Evolutionary conservation across 2,329 filamentous ascomycete genomes (phyloP), one percentile per base, ranked within the genome.

Genomic region (Colletotrichum australisinense): DNA sequence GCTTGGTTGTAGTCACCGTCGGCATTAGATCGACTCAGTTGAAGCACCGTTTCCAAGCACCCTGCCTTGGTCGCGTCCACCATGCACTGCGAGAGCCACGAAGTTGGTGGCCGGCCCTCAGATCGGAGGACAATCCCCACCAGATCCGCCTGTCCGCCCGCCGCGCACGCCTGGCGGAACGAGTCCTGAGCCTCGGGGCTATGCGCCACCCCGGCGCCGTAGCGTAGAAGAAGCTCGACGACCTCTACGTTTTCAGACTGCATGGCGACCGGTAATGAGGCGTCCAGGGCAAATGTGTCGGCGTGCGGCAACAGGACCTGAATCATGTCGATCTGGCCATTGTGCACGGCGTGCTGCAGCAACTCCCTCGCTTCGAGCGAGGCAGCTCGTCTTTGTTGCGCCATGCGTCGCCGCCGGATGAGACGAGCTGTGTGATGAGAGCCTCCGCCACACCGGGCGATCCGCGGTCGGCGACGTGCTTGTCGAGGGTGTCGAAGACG

Each of bases 391-490:
- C 65, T 86, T 88, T 69, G 84, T 66, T 85, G 82, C 56, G 79
- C 81, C 38, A 83, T 78, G 66, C 77, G 64, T 89, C 86, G 4
- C 88, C 86, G 16, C 89, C 89, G 1, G 83, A 85, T 1, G 82
- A 79, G 46, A 83, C 81, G 42, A 91, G 80, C 78, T 87, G 88
- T 4, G 79, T 81, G 35, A 91, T 85, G 28, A 91, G 82, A 0
- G 87, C 87, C 76, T 90, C 87, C n/a, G 88, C 89, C 5, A 91
- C 86, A 9, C 86, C 89, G 0, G 89, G 84, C 0, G 87, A 85
- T 14, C 88, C 88, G 19, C 80, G 80, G 59, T 85, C 87, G 46
- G 82, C 79, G 69, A 91, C 83, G 76, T 89, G 88, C 55, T 82
- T 80, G 59, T 86, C 81, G 65, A 91, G 82, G 16, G 86, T 85